These are phyloP conservation scores for Glarea lozoyensis DNA, from an alignment of 495 filamentous ascomycete species.

Conservation along the genomic window DNA sequence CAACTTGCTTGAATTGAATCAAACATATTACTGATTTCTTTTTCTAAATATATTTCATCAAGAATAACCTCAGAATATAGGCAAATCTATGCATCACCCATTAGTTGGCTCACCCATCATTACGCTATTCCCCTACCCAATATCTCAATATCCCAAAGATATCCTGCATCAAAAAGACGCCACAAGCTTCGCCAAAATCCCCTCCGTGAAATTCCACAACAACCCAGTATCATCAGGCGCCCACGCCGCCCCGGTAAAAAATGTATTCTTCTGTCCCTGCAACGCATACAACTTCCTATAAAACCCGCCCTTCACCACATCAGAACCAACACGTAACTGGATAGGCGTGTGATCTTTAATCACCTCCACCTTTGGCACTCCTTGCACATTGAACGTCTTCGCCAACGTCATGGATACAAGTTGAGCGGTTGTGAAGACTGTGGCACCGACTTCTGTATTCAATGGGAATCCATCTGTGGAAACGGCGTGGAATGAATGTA, in stretches of 20 bases:
- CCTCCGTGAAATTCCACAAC: constrained; percentile 32
- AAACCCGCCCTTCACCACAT: constrained; percentile 36
- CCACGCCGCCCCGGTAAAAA: constrained; percentile 41
- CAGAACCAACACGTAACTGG: constrained; percentile 24
- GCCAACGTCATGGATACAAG: no score
- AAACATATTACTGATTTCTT: no score
- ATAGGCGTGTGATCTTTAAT: constrained; percentile 32
- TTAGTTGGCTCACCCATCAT: no score
- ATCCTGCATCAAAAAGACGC: no score
- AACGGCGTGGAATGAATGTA: neutral
- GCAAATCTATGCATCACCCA: no score
- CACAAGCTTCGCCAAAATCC: no score
- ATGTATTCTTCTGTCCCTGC: constrained; percentile 43
- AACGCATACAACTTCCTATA: constrained; percentile 38
- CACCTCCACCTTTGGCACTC: constrained; percentile 12
- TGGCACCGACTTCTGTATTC: neutral
- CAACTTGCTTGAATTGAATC: no score
- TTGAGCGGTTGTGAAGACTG: neutral
- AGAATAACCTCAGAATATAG: no score
- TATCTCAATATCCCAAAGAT: no score
- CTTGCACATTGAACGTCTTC: neutral
- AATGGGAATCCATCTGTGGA: neutral
- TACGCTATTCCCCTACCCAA: no score
- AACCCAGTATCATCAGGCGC: constrained; percentile 28
- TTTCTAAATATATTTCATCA: no score